Evolutionary conservation across 2,329 filamentous ascomycete species (phyloP).

Genomic region (Daldinia sp.): DNA sequence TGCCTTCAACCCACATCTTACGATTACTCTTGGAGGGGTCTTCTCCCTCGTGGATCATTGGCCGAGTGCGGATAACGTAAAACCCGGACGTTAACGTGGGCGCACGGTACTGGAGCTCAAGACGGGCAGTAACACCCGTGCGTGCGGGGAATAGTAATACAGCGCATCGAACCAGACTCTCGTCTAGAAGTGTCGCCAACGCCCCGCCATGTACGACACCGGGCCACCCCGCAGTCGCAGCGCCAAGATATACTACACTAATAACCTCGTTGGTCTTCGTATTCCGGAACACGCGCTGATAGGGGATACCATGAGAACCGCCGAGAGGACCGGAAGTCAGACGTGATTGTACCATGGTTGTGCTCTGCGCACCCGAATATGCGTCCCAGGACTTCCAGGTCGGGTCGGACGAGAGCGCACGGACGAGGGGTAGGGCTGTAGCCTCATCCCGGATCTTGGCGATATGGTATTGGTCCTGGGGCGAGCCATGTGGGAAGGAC

Average conservation of each 20-base stretch:
- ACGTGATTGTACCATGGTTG: slow-evolving; percentile 19
- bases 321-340: slow-evolving; percentile 55
- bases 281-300: slow-evolving; percentile 72
- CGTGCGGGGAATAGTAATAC: slow-evolving; percentile 56
- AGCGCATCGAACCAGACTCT: slow-evolving; percentile 71
- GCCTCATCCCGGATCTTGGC: slow-evolving; percentile 53
- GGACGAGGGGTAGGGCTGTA: slow-evolving; percentile 57
- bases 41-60: slow-evolving; percentile 47
- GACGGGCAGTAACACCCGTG: slow-evolving; percentile 63
- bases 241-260: slow-evolving; percentile 73
- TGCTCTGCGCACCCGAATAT: slow-evolving; percentile 44
- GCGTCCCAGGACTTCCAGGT: slow-evolving; percentile 53
- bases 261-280: slow-evolving; percentile 63
- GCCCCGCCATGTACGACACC: slow-evolving; percentile 75
- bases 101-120: slow-evolving; percentile 69
- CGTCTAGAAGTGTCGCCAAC: slow-evolving; percentile 73
- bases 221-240: slow-evolving; percentile 73
- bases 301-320: slow-evolving; percentile 54
- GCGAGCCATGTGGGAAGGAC: slow-evolving; percentile 50
- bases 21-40: slow-evolving; percentile 48
- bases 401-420: slow-evolving; percentile 55
- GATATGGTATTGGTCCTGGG: slow-evolving; percentile 53
- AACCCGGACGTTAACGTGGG: slow-evolving; percentile 68
- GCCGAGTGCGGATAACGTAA: slow-evolving; percentile 66
- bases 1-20: slow-evolving; percentile 63